Percentiles rank a stretch among this genome's conserved stretches.
Evolutionary conservation across 2,329 filamentous ascomycete species (phyloP).

Genomic region (Macrophomina tecta): DNA sequence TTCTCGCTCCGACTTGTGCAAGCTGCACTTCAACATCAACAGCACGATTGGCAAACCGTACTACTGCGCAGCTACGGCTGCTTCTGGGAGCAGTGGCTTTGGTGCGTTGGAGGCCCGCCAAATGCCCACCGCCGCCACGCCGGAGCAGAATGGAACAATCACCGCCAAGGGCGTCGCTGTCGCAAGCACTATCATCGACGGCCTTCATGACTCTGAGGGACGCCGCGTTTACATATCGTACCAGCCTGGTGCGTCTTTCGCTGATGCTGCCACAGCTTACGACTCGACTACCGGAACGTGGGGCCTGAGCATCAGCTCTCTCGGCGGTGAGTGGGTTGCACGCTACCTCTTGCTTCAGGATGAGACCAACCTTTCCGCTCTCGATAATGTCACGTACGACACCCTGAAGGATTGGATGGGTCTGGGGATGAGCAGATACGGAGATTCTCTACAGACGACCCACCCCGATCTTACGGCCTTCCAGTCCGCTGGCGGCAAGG

Average conservation of each 20-base stretch:
- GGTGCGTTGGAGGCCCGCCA: slow-evolving; percentile 29
- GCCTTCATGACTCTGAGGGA: slow-evolving; percentile 49
- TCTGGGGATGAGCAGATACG: slow-evolving; percentile 54
- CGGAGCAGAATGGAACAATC: slow-evolving; percentile 42
- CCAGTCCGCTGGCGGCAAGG: slow-evolving; percentile 58
- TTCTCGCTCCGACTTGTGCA: slow-evolving; percentile 56
- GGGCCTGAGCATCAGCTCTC: slow-evolving; percentile 39
- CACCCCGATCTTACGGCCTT: slow-evolving; percentile 61
- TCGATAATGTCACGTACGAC: slow-evolving; percentile 59
- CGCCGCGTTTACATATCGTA: slow-evolving; percentile 51
- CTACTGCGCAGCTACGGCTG: slow-evolving; percentile 46
- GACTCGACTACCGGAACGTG: slow-evolving; percentile 41
- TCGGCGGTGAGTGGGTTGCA: slow-evolving; percentile 50
- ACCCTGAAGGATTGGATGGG: slow-evolving; percentile 62
- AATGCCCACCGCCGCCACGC: slow-evolving; percentile 25
- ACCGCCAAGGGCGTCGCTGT: slow-evolving; percentile 38
- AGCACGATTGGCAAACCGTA: slow-evolving; percentile 55
- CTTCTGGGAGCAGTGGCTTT: slow-evolving; percentile 25
- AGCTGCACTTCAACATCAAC: slow-evolving; percentile 53
- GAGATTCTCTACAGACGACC: slow-evolving; percentile 60
- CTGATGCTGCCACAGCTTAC: slow-evolving; percentile 45
- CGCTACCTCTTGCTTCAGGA: slow-evolving; percentile 46
- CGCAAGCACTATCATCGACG: slow-evolving; percentile 37
- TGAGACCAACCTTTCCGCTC: neutral
- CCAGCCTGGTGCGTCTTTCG: slow-evolving; percentile 40